Conservation (phyloP, 164 flowering plant species). For the Liriodendron chinense region DNA sequence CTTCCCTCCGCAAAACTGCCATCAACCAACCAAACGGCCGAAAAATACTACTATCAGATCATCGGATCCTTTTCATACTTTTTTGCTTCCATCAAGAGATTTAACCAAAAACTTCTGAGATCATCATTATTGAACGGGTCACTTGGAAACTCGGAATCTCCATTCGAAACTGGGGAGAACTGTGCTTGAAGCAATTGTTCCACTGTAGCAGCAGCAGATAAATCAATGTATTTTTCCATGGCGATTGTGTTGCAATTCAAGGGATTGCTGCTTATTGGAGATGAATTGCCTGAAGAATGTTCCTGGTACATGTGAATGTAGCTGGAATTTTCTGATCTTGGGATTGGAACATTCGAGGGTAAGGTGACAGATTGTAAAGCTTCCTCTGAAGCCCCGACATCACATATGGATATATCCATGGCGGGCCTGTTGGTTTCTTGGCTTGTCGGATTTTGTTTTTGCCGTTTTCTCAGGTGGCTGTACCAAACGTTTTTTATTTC, state of each 20-base stretch:
- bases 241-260: neutral
- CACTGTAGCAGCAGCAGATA: neutral
- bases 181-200: neutral
- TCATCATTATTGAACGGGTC: no score
- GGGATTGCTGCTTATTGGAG: neutral
- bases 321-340: neutral
- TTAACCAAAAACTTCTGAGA: neutral
- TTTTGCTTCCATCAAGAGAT: neutral
- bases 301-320: neutral
- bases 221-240: neutral
- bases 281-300: neutral
- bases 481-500: slow-evolving; percentile 65
- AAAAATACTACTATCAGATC: neutral
- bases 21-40: no score
- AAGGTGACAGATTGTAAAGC: neutral
- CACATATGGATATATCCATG: neutral
- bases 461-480: slow-evolving; percentile 46
- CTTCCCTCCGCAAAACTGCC: no score
- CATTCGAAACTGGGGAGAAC: neutral
- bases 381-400: neutral
- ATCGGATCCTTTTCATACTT: neutral
- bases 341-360: neutral
- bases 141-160: no score
- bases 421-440: neutral
- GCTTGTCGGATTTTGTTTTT: slow-evolving; percentile 8